Conservation (phyloP, 2,329 filamentous ascomycete species). For the Venturia carpophila region DNA sequence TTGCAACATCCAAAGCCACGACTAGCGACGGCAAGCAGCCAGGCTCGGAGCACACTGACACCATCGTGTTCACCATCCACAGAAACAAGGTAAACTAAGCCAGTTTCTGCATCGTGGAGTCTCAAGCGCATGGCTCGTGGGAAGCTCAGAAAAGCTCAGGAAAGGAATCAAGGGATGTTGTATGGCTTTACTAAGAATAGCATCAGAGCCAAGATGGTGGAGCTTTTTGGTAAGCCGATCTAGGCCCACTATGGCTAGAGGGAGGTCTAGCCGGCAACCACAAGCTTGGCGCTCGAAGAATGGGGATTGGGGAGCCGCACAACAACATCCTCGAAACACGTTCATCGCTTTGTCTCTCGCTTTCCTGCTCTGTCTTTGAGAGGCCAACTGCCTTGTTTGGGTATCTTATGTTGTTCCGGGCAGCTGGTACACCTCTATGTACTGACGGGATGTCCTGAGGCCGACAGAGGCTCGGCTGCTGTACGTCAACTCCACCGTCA, state of each 20-base stretch:
- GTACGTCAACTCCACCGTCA: not conserved
- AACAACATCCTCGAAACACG: slow-evolving; percentile 1
- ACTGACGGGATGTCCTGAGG: not conserved
- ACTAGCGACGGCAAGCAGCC: not conserved
- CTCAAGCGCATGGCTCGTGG: not conserved
- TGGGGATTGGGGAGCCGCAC: slow-evolving; percentile 1
- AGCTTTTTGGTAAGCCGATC: not conserved
- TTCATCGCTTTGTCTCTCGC: not conserved
- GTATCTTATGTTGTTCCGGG: not conserved
- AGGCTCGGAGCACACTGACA: not conserved
- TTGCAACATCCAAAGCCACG: not conserved
- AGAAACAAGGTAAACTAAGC: not conserved
- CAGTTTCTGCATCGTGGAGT: not conserved
- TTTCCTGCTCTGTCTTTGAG: not conserved
- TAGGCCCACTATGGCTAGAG: not conserved
- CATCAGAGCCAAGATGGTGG: not conserved
- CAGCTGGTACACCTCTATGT: not conserved
- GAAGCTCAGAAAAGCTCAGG: not conserved
- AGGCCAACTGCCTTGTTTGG: not conserved
- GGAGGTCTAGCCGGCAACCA: no score
- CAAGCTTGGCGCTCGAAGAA: not conserved
- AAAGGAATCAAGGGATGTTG: not conserved
- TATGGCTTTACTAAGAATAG: slow-evolving; percentile 1
- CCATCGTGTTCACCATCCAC: slow-evolving; percentile 1
- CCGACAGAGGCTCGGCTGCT: not conserved